Evolutionary conservation across 768 basidiomycete genomes (phyloP), one percentile per base, ranked within the genome.

Genomic region (Termitomyces sp.): DNA sequence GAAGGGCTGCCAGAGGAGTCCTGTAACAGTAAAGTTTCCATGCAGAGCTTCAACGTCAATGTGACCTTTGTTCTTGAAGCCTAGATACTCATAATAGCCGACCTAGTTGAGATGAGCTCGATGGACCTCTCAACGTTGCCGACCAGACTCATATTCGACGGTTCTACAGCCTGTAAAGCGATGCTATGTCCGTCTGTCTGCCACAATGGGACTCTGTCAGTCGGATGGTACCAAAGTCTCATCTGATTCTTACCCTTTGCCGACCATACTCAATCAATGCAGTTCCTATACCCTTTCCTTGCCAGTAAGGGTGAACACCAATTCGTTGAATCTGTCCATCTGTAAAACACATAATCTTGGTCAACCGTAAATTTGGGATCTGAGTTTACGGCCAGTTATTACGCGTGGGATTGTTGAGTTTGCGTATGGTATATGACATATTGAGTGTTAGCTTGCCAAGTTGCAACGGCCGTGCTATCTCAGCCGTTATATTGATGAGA

Each of bases 251-350:
- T 50, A 54, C 59, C 57, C 48, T 50, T 46, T 56, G 40, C 33
- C 60, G 48, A 33, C 41, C 47, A 13, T 60, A 26, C 20, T 64
- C 52, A 46, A 60, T 57, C 51, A 64, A 51, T 2, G 61, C 58
- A 43, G 56, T 62, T 40, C 58, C 52, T 28, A 64, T 49, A 20
- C 55, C 58, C 35, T 56, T 59, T 23, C 62, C 56, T 60, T 60
- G 58, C 59, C 56, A 57, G 35, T 52, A 49, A 38, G 60, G 58
- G 23, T 50, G 57, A 28, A 59, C 18, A 8, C 16, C 40, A 41
- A n/a, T n/a, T n/a, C n/a, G n/a, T n/a, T n/a, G n/a, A n/a, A n/a
- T n/a, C n/a, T n/a, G n/a, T n/a, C n/a, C n/a, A n/a, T n/a, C n/a
- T n/a, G n/a, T n/a, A n/a, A n/a, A n/a, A n/a, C n/a, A n/a, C n/a